Evolutionary conservation across 495 filamentous ascomycete genomes (phyloP).

Genomic region (Hyaloscypha bicolor): DNA sequence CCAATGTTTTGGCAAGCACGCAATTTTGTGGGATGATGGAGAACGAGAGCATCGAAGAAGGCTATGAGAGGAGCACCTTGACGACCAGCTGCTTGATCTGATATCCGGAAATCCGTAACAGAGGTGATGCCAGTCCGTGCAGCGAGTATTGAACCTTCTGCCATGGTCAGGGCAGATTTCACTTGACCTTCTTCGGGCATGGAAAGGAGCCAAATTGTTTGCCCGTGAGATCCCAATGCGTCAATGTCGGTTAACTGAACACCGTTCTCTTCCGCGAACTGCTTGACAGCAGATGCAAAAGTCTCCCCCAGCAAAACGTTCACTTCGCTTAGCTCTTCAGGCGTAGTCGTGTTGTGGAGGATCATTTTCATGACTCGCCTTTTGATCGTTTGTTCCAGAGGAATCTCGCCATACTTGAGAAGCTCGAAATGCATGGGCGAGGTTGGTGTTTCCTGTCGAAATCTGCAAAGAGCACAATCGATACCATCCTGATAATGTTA

Average conservation of each 20-base stretch:
- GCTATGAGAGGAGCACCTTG: slow-evolving; percentile 52
- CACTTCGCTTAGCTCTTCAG: slow-evolving; percentile 54
- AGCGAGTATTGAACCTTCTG: slow-evolving; percentile 46
- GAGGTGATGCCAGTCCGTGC: slow-evolving; percentile 43
- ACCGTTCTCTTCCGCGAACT: slow-evolving; percentile 46
- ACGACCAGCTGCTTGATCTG: slow-evolving; percentile 47
- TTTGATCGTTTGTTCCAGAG: slow-evolving; percentile 54
- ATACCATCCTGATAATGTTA: slow-evolving; percentile 41
- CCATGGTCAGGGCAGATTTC: slow-evolving; percentile 51
- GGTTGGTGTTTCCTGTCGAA: slow-evolving; percentile 49
- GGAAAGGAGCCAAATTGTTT: slow-evolving; percentile 60
- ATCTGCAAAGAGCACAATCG: slow-evolving; percentile 53
- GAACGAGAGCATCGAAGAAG: slow-evolving; percentile 52
- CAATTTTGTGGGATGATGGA: slow-evolving; percentile 58
- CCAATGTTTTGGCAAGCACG: slow-evolving; percentile 63
- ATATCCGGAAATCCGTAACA: slow-evolving; percentile 47
- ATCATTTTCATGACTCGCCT: slow-evolving; percentile 58
- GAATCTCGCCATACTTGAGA: slow-evolving; percentile 47
- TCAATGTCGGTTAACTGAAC: slow-evolving; percentile 53
- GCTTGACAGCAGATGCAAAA: slow-evolving; percentile 50
- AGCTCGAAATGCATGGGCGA: slow-evolving; percentile 51
- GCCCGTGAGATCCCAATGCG: slow-evolving; percentile 58
- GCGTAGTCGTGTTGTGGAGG: slow-evolving; percentile 52
- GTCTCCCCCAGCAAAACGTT: slow-evolving; percentile 55
- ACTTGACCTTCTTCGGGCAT: slow-evolving; percentile 54